phyloP scores from a whole-genome alignment of 106 monocot species.

The Dendrobium huoshanense region DNA sequence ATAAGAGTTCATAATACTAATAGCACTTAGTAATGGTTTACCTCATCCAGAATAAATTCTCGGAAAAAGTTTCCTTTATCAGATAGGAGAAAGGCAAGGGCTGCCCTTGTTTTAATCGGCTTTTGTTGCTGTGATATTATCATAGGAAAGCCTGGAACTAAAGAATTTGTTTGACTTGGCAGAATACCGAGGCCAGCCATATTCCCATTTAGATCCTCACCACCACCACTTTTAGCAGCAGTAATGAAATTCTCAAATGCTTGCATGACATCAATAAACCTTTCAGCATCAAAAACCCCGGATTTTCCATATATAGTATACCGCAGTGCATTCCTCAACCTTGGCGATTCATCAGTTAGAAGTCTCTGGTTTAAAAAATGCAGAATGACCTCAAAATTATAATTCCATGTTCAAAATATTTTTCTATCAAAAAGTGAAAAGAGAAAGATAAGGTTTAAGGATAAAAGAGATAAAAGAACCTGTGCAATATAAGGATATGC shows the following conservation, averaged over 20 bases:
- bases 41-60: constrained; percentile 97
- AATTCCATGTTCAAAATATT: neutral
- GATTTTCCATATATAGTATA: constrained; percentile 97
- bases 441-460: neutral
- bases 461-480: constrained; percentile 28
- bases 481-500: constrained; percentile 99
- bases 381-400: neutral
- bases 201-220: constrained; percentile 72
- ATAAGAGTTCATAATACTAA: neutral
- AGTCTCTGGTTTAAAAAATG: constrained; percentile 52
- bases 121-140: constrained; percentile 34
- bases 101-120: constrained; percentile 77
- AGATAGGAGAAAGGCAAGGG: constrained; percentile 78
- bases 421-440: neutral
- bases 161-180: constrained; percentile 33
- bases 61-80: constrained; percentile 88
- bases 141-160: constrained; percentile 46
- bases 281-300: constrained; percentile 97
- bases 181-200: constrained; percentile 78
- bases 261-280: constrained; percentile 99
- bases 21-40: constrained; percentile 16
- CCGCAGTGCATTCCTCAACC: constrained; percentile 66
- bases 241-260: constrained; percentile 92
- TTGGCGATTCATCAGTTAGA: constrained; percentile 91
- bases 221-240: constrained; percentile 98